Base-by-base conservation (phyloP, 768 basidiomycete species). In the Lentinula guzmanii region DNA sequence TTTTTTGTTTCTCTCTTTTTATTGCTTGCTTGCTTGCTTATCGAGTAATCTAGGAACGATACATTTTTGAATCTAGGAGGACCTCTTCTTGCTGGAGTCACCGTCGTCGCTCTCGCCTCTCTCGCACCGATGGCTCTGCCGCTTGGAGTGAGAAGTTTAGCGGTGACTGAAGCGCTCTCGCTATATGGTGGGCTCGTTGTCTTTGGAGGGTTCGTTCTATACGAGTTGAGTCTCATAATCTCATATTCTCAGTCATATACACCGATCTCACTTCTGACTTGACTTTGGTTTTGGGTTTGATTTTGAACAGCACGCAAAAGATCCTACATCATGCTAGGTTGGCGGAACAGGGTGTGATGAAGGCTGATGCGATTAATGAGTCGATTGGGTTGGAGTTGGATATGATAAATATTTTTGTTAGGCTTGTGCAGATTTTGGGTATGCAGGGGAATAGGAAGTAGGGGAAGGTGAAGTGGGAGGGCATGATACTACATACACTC, bases 51-150 rank as follows among this genome's bases (percentile, higher is more conserved):
- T 62, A 83, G 83, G 62, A 91, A 85, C 67, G 93, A 95, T 73
- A 88, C 86, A 70, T 95, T 90, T 70, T 75, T 95, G 41, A 87
- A 90, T 71, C 82, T 92, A 75, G 93, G 93, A 34, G 93, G 91
- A 8, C 92, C 93, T 4, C 84, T 95, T 48, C 81, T 96, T 33
- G 93, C 92, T 15, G 93, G 93, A 61, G 84, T 96, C 10, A 91
- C 91, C 13, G 91, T 95, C 18, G 90, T 95, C 18, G 91, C 93
- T 24, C 80, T 93, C 34, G 86, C 87, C 68, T 88, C 87, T n/a
- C 75, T 96, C 46, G 93, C 93, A 9, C 93, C 93, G 0, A 87
- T 95, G 86, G 84, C 88, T 18, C 83, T 95, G n/a, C 91, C 93
- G 11, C 82, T 92, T 65, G 90, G 91, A 58, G 73, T 92, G 62